A percentile compares a stretch with the other conserved stretches of the same genome.
Evolutionary conservation across 2,329 filamentous ascomycete genomes (phyloP).

Genomic region (Chrysosporium queenslandicum): DNA sequence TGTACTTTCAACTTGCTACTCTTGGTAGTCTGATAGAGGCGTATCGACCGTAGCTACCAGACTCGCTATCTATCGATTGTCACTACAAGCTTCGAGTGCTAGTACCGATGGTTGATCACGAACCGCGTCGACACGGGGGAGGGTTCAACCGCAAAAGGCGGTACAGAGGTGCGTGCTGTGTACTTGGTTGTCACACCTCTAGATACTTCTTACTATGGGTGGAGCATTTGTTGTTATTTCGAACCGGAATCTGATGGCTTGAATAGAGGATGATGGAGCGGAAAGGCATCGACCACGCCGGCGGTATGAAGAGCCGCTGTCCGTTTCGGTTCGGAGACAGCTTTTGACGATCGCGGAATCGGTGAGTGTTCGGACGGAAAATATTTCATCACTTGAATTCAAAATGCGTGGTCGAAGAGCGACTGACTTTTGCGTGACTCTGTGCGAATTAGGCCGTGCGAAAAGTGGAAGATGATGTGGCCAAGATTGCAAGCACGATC

Average conservation of each 20-base stretch:
- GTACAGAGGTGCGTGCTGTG: conserved; percentile 57
- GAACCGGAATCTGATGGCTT: too few relatives aligned
- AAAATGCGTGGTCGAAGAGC: neutral
- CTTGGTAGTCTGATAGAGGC: too few relatives aligned
- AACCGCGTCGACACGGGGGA: conserved; percentile 40
- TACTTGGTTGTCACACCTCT: neutral
- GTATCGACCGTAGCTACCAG: too few relatives aligned
- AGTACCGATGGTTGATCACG: conserved; percentile 43
- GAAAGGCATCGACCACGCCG: conserved; percentile 60
- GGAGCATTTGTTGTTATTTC: too few relatives aligned
- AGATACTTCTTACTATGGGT: too few relatives aligned
- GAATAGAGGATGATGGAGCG: conserved; percentile 62
- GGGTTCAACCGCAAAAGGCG: conserved; percentile 61
- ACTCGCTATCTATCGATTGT: neutral
- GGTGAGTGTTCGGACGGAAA: conserved; percentile 29
- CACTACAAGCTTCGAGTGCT: neutral
- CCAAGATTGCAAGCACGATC: conserved; percentile 63
- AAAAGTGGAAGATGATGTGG: conserved; percentile 67
- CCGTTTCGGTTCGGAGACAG: conserved; percentile 64
- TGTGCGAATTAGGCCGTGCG: conserved; percentile 48
- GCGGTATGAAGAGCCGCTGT: conserved; percentile 62
- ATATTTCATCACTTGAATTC: too few relatives aligned
- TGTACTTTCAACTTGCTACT: too few relatives aligned
- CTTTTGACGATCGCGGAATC: conserved; percentile 73
- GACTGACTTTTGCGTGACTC: too few relatives aligned